Conservation (phyloP, 306 rosid genomes). For the Delonix regia region DNA sequence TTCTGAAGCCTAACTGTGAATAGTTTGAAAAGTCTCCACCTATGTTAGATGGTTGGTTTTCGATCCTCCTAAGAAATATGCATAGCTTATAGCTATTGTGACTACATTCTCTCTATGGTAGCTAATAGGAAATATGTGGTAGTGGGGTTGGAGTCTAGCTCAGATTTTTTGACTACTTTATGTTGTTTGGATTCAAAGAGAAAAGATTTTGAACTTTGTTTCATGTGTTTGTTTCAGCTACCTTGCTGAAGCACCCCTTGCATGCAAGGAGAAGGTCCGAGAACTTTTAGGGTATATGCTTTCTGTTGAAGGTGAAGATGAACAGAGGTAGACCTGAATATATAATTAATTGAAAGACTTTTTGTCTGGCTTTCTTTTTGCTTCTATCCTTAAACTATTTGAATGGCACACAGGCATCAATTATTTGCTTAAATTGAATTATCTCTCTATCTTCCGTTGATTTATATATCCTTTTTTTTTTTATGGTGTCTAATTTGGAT, state of each 20-base stretch:
- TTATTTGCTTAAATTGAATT: background rate
- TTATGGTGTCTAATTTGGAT: background rate
- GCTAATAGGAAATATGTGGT: conserved; percentile 7
- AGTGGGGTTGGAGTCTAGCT: conserved; percentile 9
- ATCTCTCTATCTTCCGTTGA: background rate
- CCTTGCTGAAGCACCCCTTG: conserved; percentile 90
- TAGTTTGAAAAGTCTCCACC: background rate
- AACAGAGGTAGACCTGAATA: conserved; percentile 64
- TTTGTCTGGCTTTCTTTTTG: background rate
- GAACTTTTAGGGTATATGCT: conserved; percentile 82
- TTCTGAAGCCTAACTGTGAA: conserved; percentile 8
- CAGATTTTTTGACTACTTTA: conserved; percentile 16
- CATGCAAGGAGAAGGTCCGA: conserved; percentile 75
- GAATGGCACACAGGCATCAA: background rate
- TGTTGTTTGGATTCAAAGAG: background rate
- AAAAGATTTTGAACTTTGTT: conserved; percentile 12
- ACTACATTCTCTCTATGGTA: conserved; percentile 1
- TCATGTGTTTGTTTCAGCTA: conserved; percentile 65
- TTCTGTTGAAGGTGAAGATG: conserved; percentile 83
- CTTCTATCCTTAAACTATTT: background rate
- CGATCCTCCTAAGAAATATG: background rate
- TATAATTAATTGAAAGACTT: conserved; percentile 20
- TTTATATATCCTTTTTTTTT: too few relatives aligned
- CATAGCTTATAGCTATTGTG: background rate
- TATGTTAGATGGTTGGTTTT: conserved; percentile 20